Percentiles rank a stretch among this genome's conserved stretches.
Evolutionary conservation across 768 basidiomycete genomes (phyloP).

Genomic region (Mycena belliarum): DNA sequence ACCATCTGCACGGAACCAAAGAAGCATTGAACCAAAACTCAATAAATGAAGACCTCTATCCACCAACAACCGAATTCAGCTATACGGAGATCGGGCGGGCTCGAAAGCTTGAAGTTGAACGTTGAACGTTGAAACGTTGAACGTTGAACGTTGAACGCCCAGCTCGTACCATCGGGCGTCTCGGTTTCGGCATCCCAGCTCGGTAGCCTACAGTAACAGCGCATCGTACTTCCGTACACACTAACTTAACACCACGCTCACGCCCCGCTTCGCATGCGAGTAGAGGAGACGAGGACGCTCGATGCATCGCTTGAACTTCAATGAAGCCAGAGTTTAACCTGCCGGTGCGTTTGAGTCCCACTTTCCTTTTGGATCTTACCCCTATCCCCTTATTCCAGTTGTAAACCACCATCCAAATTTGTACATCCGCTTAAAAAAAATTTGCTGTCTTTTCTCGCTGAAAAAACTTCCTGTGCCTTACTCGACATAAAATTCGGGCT

Average conservation of each 20-base stretch:
- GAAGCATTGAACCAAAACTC: too few species aligned
- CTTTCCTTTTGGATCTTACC: background rate
- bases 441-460: background rate
- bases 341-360: background rate
- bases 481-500: too few species aligned
- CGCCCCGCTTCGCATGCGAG: background rate
- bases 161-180: background rate
- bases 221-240: background rate
- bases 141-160: too few species aligned
- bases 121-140: too few species aligned
- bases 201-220: constrained; percentile 3
- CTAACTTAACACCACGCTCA: constrained; percentile 5
- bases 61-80: too few species aligned
- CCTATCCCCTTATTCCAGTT: background rate
- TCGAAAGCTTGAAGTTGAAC: background rate
- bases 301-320: constrained; percentile 1
- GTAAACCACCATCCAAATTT: background rate
- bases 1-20: too few species aligned
- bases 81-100: background rate
- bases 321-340: constrained; percentile 4
- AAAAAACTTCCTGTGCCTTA: too few species aligned
- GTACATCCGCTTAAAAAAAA: background rate
- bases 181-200: background rate
- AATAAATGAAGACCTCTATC: background rate
- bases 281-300: background rate